These are phyloP conservation scores for Ambispora gerdemannii DNA, from an alignment of 192 early-diverging fungal species.

Conservation along the genomic window DNA sequence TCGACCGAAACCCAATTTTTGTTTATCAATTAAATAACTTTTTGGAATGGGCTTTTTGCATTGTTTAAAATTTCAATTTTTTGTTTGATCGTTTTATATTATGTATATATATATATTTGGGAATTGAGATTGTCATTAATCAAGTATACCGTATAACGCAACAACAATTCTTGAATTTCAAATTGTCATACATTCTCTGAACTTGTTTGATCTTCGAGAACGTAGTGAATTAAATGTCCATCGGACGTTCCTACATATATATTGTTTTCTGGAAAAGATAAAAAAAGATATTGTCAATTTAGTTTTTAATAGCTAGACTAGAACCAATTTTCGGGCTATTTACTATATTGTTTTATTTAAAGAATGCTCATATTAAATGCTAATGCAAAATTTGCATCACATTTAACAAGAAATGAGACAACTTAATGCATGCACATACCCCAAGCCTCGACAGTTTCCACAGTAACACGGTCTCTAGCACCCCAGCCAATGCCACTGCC, in stretches of 20 bases:
- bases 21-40: slow-evolving; percentile 45
- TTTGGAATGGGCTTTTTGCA: slow-evolving; percentile 36
- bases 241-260: slow-evolving; percentile 76
- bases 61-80: too few species aligned
- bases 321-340: too few species aligned
- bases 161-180: too few species aligned
- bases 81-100: too few species aligned
- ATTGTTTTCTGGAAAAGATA: slow-evolving; percentile 53
- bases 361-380: too few species aligned
- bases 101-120: too few species aligned
- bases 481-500: slow-evolving; percentile 38
- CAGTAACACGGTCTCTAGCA: slow-evolving; percentile 29
- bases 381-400: too few species aligned
- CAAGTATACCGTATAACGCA: too few species aligned
- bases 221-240: slow-evolving; percentile 66
- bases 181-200: slow-evolving; percentile 39
- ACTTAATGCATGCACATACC: slow-evolving; percentile 34
- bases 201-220: slow-evolving; percentile 48
- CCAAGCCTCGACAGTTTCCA: slow-evolving; percentile 52
- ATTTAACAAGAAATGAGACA: too few species aligned
- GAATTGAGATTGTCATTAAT: too few species aligned
- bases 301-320: neutral
- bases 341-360: too few species aligned
- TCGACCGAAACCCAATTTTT: slow-evolving; percentile 52
- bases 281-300: slow-evolving; percentile 14